Evolutionary conservation across 1,284 basidiomycete genomes (phyloP), one percentile per base, ranked within the genome.

Genomic region (Blastosporella zonata): DNA sequence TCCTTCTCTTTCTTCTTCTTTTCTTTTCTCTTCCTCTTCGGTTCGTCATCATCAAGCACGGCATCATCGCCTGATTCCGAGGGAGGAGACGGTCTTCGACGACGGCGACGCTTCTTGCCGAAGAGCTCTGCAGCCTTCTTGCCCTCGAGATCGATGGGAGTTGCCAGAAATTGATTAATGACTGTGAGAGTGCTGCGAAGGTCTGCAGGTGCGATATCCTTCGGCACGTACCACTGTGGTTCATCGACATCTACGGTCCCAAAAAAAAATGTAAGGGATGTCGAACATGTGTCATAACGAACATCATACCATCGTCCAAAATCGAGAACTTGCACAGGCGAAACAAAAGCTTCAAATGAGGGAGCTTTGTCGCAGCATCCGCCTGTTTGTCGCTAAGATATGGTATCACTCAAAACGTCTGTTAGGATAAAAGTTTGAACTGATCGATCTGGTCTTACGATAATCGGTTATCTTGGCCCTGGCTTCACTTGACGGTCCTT

Each of bases 331-430:
- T 79, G 21, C 82, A 70, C 13, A 93, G 68, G 23, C 84, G 79
- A 65, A 95, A 87, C 55, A 97, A 67, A 7, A 97, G 78, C 61
- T 93, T 93, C 53, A 97, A 70, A 48, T 87, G 77, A 3, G 84
- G 72, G 60, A 95, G 83, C 59, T 81, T 84, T 20, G 84, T 85
- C 0, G 86, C 86, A 0, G 87, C 90, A n/a, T 82, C 70, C 4
- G 82, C 83, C 46, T 85, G 79, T 47, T 89, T 82, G 47, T 93
- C 82, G 45, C 69, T 81, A 36, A 82, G 74, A 52, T 87, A 87
- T 8, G 84, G 87, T 38, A 93, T 84, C 46, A 79, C 91, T 93
- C 63, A 17, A 53, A 34, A 4, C 15, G 13, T 5, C 2, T 3
- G 15, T 34, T 3, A 34, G 29, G 6, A 31, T 31, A 5, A 31